These are phyloP conservation scores for Aureococcus anophagefferens DNA, from an alignment of 108 stramenopile genomes.

Conservation along the genomic window DNA sequence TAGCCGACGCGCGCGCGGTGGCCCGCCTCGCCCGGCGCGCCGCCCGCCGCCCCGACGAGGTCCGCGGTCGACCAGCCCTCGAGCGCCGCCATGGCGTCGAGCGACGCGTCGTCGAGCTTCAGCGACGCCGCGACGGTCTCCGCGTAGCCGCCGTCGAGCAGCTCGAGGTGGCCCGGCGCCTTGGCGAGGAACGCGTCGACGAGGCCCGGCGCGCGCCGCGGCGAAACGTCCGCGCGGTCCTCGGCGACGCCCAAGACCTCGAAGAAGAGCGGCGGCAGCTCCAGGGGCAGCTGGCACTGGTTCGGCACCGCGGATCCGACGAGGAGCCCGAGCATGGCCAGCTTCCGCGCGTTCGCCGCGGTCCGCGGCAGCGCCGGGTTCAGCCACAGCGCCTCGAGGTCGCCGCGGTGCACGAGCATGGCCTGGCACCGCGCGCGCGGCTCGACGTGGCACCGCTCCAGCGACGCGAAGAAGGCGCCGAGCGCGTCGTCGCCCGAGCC, in stretches of 20 bases:
- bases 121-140: not conserved
- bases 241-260: slow-evolving; percentile 14
- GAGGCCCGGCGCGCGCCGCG: too few relatives aligned
- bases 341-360: not conserved
- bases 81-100: not conserved
- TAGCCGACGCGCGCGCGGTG: not conserved
- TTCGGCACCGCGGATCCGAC: slow-evolving; percentile 26
- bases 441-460: too few relatives aligned
- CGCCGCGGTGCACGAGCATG: not conserved
- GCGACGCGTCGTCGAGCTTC: not conserved
- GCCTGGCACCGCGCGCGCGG: not conserved
- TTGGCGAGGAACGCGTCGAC: too few relatives aligned
- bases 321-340: slow-evolving; percentile 10
- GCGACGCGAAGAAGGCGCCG: not conserved
- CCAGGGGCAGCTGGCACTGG: slow-evolving; percentile 19
- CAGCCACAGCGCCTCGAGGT: slow-evolving; percentile 17
- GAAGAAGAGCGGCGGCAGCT: slow-evolving; percentile 26
- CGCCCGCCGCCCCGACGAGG: not conserved
- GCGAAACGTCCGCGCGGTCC: too few relatives aligned
- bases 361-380: slow-evolving; percentile 9
- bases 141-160: not conserved
- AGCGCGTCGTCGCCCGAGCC: too few relatives aligned
- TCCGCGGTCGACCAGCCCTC: not conserved
- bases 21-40: not conserved
- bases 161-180: not conserved